Evolutionary conservation across 1,139 yeast genomes (phyloP), one percentile per base, ranked within the genome.

Genomic region (Candida mesenterica): DNA sequence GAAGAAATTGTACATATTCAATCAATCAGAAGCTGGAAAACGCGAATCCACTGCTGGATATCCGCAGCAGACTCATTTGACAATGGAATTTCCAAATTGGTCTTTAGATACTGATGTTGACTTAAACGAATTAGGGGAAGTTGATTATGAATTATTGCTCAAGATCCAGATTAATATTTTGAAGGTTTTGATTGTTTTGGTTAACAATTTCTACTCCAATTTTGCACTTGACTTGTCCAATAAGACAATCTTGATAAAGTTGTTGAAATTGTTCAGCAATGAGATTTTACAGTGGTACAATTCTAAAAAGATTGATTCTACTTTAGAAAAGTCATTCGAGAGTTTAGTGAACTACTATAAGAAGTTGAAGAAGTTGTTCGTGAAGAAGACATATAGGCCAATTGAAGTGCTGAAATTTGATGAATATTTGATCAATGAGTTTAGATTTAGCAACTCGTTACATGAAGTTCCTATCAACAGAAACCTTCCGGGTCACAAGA

Each of bases 331-430:
- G 30, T 62, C 70, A 0, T 68, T 68, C 37, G 77, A 72, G 40
- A 64, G 65, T 37, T 63, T 87, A 48, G 79, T 77, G 10, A 64
- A 62, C 10, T 67, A 80, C 34, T 86, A 85, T 57, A 79, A 81
- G 50, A 78, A 77, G 46, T 74, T 86, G 47, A 80, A 89, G 54
- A 81, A 82, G 48, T 59, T 77, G 12, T 88, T 85, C 51, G 84
- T 87, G 40, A 86, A 83, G 57, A 85, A 84, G 52, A 73, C 87
- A 13, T 89, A 86, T 57, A 74, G 90, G 42, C 96, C 96, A 0
- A 61, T 75, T 31, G 72, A 67, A 37, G 46, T 61, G 16, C 63
- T 57, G 59, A 67, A 62, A 39, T 65, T 67, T 45, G 72, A 69
- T 33, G 63, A 57, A 23, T 65, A 61, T 40, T 53, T 71, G 28